These are phyloP conservation scores for Vaccinium myrtillus DNA, from an alignment of 148 eudicot genomes.

Conservation along the genomic window DNA sequence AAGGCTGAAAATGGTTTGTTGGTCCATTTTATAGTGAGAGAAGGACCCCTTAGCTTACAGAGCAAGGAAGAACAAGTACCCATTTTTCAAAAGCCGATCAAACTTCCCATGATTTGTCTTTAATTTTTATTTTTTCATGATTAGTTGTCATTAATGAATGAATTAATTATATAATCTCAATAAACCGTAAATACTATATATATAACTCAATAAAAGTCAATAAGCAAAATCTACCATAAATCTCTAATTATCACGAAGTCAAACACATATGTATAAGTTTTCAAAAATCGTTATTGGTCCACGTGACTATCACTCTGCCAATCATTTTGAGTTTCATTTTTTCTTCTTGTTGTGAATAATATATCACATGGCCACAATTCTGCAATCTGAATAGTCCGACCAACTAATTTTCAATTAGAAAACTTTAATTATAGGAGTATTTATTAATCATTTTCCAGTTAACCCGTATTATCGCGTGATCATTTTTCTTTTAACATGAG, in stretches of 20 bases:
- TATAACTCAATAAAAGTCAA: neutral
- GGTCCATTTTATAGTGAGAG: neutral
- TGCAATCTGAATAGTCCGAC: neutral
- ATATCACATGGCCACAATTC: neutral
- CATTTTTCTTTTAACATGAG: too few relatives aligned
- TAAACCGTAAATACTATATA: too few relatives aligned
- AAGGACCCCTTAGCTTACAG: neutral
- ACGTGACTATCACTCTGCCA: too few relatives aligned
- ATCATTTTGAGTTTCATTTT: too few relatives aligned
- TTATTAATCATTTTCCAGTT: too few relatives aligned
- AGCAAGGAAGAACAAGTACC: neutral
- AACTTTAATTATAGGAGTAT: too few relatives aligned
- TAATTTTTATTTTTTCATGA: neutral
- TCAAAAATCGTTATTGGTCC: too few relatives aligned
- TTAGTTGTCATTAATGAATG: neutral
- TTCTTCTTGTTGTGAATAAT: neutral
- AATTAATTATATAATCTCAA: neutral
- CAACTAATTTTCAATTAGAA: neutral
- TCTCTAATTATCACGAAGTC: too few relatives aligned
- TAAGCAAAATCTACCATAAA: too few relatives aligned
- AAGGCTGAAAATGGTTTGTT: neutral
- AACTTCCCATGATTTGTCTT: too few relatives aligned
- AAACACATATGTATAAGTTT: too few relatives aligned
- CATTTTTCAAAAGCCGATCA: neutral
- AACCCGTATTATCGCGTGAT: too few relatives aligned